A percentile compares a stretch with the other conserved stretches of the same genome.
phyloP scores from a whole-genome alignment of 2,329 filamentous ascomycete genomes.

The Elsinoe perseae region DNA sequence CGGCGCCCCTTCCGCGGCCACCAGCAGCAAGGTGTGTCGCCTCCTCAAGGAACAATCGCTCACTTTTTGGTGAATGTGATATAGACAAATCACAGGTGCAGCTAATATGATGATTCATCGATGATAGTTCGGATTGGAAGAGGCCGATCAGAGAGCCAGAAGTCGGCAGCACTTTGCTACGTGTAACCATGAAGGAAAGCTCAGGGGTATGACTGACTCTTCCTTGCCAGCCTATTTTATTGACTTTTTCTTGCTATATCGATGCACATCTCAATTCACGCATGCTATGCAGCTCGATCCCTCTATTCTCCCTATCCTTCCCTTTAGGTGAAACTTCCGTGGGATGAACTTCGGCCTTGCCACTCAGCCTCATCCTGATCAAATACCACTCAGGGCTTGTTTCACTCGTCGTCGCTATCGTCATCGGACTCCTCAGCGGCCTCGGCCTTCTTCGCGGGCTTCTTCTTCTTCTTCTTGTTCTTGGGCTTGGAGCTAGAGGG shows the following conservation, averaged over 20 bases:
- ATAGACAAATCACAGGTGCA: not conserved
- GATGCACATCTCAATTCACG: not conserved
- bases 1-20: not conserved
- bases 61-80: not conserved
- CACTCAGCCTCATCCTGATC: not conserved
- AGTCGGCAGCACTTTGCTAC: not conserved
- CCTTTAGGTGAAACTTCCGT: not conserved
- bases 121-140: not conserved
- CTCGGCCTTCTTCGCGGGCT: conserved; percentile 54
- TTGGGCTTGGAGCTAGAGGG: conserved; percentile 63
- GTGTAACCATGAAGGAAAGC: not conserved
- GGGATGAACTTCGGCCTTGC: not conserved
- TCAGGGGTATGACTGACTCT: conserved; percentile 1
- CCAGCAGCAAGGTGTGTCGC: not conserved
- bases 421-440: conserved; percentile 24
- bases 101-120: not conserved
- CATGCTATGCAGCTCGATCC: not conserved
- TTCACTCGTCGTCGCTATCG: conserved; percentile 31
- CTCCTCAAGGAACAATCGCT: not conserved
- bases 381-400: not conserved
- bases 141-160: not conserved
- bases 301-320: not conserved
- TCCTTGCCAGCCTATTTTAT: not conserved
- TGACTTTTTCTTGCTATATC: conserved; percentile 7
- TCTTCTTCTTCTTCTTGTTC: conserved; percentile 86